phyloP scores from a whole-genome alignment of 441 rosid genomes.

The Rhodomyrtus psidioides region DNA sequence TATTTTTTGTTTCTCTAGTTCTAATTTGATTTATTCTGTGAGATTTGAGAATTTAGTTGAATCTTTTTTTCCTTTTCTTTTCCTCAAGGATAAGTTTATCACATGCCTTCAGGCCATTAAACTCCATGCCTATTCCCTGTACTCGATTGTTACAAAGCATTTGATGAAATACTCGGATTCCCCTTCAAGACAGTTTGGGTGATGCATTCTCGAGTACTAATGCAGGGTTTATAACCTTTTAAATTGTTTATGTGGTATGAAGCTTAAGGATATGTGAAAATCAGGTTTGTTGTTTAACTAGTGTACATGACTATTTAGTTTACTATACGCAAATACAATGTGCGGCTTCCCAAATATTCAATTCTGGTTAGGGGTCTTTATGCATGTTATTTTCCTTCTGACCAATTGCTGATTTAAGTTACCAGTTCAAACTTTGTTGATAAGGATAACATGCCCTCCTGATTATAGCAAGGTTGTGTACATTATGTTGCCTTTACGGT shows the following conservation, averaged over 20 bases:
- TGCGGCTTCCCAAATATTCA: background rate
- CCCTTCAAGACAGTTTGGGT: background rate
- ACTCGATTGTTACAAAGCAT: background rate
- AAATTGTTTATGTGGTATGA: background rate
- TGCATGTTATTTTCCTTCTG: background rate
- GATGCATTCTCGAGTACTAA: background rate
- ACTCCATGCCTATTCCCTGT: background rate
- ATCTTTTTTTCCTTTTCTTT: too few species aligned
- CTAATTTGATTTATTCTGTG: background rate
- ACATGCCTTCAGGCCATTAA: background rate
- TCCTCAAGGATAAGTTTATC: background rate
- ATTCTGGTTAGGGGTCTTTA: background rate
- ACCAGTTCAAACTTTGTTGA: background rate
- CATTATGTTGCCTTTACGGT: background rate
- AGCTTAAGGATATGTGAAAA: background rate
- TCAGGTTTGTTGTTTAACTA: background rate
- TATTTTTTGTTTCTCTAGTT: background rate
- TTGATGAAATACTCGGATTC: background rate
- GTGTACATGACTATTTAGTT: background rate
- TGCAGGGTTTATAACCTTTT: background rate
- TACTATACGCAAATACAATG: background rate
- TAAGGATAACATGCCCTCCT: background rate
- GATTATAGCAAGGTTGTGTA: background rate
- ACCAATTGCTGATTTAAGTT: background rate
- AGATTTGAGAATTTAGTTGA: background rate